Evolutionary conservation across 176 grass and related monocot genomes (phyloP).

Genomic region (Eleusine coracana): DNA sequence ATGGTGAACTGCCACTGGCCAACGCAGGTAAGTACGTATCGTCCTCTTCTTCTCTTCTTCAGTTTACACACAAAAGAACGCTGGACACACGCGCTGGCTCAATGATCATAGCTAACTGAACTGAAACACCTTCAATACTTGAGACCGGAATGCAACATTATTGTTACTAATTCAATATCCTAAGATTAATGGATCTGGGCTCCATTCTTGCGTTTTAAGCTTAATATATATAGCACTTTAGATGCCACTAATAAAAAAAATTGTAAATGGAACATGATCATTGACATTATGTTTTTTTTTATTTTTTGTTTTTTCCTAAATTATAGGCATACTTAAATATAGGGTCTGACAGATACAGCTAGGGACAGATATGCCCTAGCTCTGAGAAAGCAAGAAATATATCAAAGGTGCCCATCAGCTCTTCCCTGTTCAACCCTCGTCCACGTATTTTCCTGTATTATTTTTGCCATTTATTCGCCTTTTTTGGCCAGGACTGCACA

Average conservation of each 20-base stretch:
- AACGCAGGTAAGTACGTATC: not conserved
- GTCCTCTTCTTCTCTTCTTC: not conserved
- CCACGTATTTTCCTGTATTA: not conserved
- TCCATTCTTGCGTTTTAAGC: not conserved
- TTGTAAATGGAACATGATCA: not conserved
- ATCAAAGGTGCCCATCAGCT: not conserved
- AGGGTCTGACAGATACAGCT: not conserved
- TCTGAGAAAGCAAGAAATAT: not conserved
- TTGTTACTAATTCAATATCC: not conserved
- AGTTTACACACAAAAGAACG: not conserved
- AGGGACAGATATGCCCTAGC: slow-evolving; percentile 15
- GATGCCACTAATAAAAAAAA: not conserved
- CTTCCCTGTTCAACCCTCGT: not conserved
- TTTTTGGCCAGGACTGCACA: not conserved
- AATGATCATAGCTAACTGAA: not conserved
- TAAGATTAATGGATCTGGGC: not conserved
- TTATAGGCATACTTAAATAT: not conserved
- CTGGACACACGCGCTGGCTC: not conserved
- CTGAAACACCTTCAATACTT: not conserved
- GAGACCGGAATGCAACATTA: not conserved
- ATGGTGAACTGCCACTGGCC: not conserved
- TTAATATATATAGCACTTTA: not conserved
- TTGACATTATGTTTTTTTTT: not conserved
- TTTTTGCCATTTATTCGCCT: slow-evolving; percentile 17
- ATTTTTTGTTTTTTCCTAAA: not conserved